phyloP scores from a whole-genome alignment of 768 basidiomycete species.

The Rubroboletus pulcherrimus region DNA sequence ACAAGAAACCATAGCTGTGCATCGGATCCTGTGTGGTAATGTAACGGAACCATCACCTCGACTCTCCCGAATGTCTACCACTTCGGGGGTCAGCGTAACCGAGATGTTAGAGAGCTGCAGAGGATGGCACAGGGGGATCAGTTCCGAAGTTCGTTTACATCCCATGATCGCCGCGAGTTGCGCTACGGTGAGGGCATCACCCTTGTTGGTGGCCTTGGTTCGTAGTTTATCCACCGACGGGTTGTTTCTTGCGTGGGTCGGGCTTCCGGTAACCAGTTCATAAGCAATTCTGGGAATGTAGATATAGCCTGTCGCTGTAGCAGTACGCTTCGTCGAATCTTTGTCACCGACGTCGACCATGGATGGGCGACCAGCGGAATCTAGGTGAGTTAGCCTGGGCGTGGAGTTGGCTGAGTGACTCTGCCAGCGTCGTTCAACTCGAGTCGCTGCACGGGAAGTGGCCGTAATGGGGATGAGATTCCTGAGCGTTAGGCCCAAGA shows the following conservation, averaged over 20 bases:
- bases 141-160: slow-evolving; percentile 74
- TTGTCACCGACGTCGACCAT: slow-evolving; percentile 86
- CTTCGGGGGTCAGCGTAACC: slow-evolving; percentile 55
- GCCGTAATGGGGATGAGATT: not conserved
- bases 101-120: slow-evolving; percentile 67
- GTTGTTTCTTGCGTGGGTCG: slow-evolving; percentile 1
- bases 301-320: slow-evolving; percentile 75
- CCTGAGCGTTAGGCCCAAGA: not conserved
- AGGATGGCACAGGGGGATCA: slow-evolving; percentile 89
- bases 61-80: slow-evolving; percentile 3
- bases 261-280: slow-evolving; percentile 47
- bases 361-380: slow-evolving; percentile 60
- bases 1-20: slow-evolving; percentile 66
- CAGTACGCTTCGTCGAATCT: slow-evolving; percentile 53
- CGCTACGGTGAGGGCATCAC: slow-evolving; percentile 68
- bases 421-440: slow-evolving; percentile 23
- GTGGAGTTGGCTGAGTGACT: slow-evolving; percentile 9
- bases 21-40: slow-evolving; percentile 50
- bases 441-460: not conserved
- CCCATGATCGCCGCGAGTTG: slow-evolving; percentile 88
- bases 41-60: not conserved
- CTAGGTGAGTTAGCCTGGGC: slow-evolving; percentile 65
- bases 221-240: slow-evolving; percentile 33
- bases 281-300: slow-evolving; percentile 63
- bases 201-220: slow-evolving; percentile 58